Evolutionary conservation across 306 rosid genomes (phyloP), one percentile per base, ranked within the genome.

Genomic region (Fragaria vesca): DNA sequence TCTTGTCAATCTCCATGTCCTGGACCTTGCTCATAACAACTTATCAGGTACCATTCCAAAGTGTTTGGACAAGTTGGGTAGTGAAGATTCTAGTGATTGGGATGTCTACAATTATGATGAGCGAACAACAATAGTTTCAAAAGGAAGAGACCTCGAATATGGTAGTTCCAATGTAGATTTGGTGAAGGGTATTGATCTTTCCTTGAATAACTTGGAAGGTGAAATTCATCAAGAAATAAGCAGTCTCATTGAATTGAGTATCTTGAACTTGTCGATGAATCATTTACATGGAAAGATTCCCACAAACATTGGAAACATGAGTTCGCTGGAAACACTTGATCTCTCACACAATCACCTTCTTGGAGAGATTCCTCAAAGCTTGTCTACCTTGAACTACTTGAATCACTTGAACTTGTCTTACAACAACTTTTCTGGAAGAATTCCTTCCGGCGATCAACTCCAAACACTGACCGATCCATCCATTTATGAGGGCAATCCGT

Each of bases 391-490:
- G 26, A n/a, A 3, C 16, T 32, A 7, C 28, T 58, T 78, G 70
- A 28, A 21, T 46, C 34, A 78, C 75, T 26, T 78, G 61, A 70
- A 78, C 70, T 58, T 78, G 63, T 70, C 81, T 12, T n/a, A 78
- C 60, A 78, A 78, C 16, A 13, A 45, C 45, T 47, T 78, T 2
- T 20, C 38, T 3, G 81, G 81, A 17, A 43, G 42, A 70, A 78
- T 78, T 30, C 81, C 81, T 57, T 28, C 9, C 1, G 69, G 69
- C 21, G 1, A 32, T 16, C 69, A 63, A 15, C 43, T 63, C 10
- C 69, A 0, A 20, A 63, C 69, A 18, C 43, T 63, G 9, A n/a
- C 6, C 0, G 5, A 63, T 63, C 10, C 69, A 13, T 63, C 69
- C 8, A 26, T 60, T 60, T 32, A 63, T 6, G 69, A 63, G 12